Conservation (phyloP, 768 basidiomycete species). For the Gloeophyllum trabeum region DNA sequence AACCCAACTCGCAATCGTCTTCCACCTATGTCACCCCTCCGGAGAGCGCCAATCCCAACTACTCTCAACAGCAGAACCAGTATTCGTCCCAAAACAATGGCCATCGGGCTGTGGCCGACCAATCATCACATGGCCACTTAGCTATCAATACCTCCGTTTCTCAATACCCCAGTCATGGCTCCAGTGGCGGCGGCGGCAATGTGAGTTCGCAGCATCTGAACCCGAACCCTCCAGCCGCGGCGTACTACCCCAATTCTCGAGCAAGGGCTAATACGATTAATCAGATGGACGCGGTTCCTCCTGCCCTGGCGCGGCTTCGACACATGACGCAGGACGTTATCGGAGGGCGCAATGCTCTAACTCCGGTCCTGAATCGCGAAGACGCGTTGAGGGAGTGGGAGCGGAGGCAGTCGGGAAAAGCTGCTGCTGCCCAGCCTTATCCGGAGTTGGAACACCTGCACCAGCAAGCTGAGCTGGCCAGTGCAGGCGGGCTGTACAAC, state of each 20-base stretch:
- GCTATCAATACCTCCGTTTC: slow-evolving; percentile 14
- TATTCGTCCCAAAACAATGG: slow-evolving; percentile 11
- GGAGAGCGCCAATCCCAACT: slow-evolving; percentile 8
- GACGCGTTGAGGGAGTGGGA: slow-evolving; percentile 97
- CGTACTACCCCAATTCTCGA: slow-evolving; percentile 61
- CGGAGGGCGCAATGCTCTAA: slow-evolving; percentile 70
- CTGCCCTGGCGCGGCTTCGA: slow-evolving; percentile 80
- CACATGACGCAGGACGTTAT: slow-evolving; percentile 84
- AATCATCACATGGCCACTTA: slow-evolving; percentile 38
- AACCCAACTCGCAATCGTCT: slow-evolving; percentile 21
- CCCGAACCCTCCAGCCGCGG: slow-evolving; percentile 49
- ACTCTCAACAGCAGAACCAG: slow-evolving; percentile 9
- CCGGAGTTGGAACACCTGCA: slow-evolving; percentile 87
- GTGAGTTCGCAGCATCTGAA: too few relatives aligned
- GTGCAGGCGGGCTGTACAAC: slow-evolving; percentile 43
- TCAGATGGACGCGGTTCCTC: slow-evolving; percentile 86
- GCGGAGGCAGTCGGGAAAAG: slow-evolving; percentile 68
- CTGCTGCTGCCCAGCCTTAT: slow-evolving; percentile 63
- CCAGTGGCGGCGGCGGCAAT: slow-evolving; percentile 6
- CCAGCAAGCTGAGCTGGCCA: slow-evolving; percentile 83
- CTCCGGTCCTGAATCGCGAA: slow-evolving; percentile 89
- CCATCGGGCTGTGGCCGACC: slow-evolving; percentile 34
- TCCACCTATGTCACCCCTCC: slow-evolving; percentile 19
- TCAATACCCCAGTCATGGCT: slow-evolving; percentile 12
- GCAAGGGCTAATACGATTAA: slow-evolving; percentile 89